Conservation (phyloP, 2,329 filamentous ascomycete species). For the Mollisiaceae sp. region DNA sequence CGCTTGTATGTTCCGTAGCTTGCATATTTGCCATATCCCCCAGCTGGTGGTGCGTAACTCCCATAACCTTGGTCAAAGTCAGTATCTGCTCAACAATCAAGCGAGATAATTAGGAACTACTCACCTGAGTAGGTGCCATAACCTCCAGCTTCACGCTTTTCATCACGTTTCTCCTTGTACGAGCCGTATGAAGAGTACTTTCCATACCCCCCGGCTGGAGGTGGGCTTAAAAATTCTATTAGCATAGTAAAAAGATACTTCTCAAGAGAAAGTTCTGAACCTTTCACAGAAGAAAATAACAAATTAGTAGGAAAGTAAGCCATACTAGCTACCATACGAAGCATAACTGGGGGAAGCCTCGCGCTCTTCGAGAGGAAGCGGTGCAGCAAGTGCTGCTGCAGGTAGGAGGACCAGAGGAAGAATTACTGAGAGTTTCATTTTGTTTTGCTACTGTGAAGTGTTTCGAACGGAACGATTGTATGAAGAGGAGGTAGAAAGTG, state of each 20-base stretch:
- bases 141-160: conserved; percentile 17
- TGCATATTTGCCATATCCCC: conserved; percentile 19
- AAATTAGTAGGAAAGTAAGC: too few relatives aligned
- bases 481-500: not conserved
- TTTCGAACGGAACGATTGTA: not conserved
- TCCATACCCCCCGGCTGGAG: conserved; percentile 18
- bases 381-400: conserved; percentile 6
- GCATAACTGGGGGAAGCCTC: conserved; percentile 1
- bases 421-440: not conserved
- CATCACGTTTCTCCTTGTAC: conserved; percentile 16
- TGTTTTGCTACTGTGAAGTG: not conserved
- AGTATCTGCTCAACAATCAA: not conserved
- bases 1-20: conserved; percentile 25
- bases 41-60: conserved; percentile 14
- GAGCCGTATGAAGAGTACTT: conserved; percentile 22
- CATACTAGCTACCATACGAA: conserved; percentile 12
- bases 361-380: conserved; percentile 3
- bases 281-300: too few relatives aligned
- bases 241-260: too few relatives aligned
- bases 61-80: conserved; percentile 16
- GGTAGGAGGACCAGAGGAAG: not conserved
- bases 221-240: not conserved
- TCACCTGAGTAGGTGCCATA: conserved; percentile 15
- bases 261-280: too few relatives aligned
- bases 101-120: not conserved